Percentiles rank a stretch among this genome's conserved stretches.
These are phyloP conservation scores for Vicia villosa DNA, from an alignment of 306 rosid species.

Conservation along the genomic window DNA sequence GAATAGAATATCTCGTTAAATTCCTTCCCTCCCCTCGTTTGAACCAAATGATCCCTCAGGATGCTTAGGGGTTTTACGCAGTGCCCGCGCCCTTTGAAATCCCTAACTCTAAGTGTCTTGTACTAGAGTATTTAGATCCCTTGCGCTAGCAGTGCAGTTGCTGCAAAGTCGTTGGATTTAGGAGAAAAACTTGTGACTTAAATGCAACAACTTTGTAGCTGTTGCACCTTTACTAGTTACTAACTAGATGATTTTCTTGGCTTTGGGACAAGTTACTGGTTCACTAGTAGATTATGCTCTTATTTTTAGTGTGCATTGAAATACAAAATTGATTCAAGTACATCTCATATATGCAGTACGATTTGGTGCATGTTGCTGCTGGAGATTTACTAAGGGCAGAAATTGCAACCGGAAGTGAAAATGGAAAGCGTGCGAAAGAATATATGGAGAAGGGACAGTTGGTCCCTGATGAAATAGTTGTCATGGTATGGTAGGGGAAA, in stretches of 20 bases:
- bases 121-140: not conserved
- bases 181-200: not conserved
- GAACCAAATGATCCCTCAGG: not conserved
- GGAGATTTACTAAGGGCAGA: slow-evolving; percentile 96
- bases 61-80: not conserved
- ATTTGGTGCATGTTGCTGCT: slow-evolving; percentile 89
- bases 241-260: not conserved
- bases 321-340: slow-evolving; percentile 49
- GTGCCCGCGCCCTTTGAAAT: not conserved
- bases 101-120: not conserved
- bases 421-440: slow-evolving; percentile 77
- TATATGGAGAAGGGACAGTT: slow-evolving; percentile 84
- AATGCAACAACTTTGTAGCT: not conserved
- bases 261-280: slow-evolving; percentile 5
- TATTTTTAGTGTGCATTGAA: slow-evolving; percentile 33
- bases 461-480: slow-evolving; percentile 91
- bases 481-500: slow-evolving; percentile 56
- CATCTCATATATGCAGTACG: slow-evolving; percentile 69
- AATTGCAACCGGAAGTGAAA: slow-evolving; percentile 74
- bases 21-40: not conserved
- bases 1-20: not conserved
- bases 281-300: slow-evolving; percentile 34
- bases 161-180: not conserved
- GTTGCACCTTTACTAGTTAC: not conserved
- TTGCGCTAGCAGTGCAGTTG: not conserved